phyloP scores from a whole-genome alignment of 1,284 basidiomycete species.

The Taiwanofungus camphoratus region DNA sequence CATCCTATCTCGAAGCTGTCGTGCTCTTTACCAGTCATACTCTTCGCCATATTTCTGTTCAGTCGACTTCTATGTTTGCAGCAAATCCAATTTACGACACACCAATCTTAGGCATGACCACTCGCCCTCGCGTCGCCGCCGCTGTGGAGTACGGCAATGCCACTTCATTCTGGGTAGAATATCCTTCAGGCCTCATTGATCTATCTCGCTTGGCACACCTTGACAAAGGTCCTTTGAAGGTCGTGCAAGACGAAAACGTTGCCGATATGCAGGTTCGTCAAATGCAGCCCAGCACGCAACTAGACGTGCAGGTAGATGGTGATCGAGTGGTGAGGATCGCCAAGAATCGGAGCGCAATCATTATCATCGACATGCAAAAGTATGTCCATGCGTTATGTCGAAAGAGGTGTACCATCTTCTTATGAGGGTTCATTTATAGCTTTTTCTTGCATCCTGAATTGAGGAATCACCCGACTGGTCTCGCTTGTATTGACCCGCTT shows the following conservation, averaged over 20 bases:
- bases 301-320: constrained; percentile 50
- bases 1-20: too few species aligned
- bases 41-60: too few species aligned
- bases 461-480: constrained; percentile 47
- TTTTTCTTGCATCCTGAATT: constrained; percentile 64
- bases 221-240: constrained; percentile 12
- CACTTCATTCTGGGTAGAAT: constrained; percentile 63
- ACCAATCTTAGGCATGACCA: constrained; percentile 29
- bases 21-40: too few species aligned
- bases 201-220: constrained; percentile 45
- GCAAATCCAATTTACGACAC: background rate
- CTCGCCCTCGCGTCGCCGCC: constrained; percentile 37
- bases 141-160: constrained; percentile 50
- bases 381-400: constrained; percentile 33
- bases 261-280: constrained; percentile 27
- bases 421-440: constrained; percentile 26
- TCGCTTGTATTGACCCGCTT: constrained; percentile 53
- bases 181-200: constrained; percentile 58
- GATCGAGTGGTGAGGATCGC: constrained; percentile 47
- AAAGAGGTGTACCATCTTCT: background rate
- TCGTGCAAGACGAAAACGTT: constrained; percentile 9
- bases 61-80: too few species aligned
- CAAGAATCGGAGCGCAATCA: constrained; percentile 44
- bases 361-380: constrained; percentile 75
- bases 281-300: constrained; percentile 33